Percentiles rank a stretch among this genome's conserved stretches.
Evolutionary conservation across 306 rosid genomes (phyloP).

Genomic region (Vicia villosa): DNA sequence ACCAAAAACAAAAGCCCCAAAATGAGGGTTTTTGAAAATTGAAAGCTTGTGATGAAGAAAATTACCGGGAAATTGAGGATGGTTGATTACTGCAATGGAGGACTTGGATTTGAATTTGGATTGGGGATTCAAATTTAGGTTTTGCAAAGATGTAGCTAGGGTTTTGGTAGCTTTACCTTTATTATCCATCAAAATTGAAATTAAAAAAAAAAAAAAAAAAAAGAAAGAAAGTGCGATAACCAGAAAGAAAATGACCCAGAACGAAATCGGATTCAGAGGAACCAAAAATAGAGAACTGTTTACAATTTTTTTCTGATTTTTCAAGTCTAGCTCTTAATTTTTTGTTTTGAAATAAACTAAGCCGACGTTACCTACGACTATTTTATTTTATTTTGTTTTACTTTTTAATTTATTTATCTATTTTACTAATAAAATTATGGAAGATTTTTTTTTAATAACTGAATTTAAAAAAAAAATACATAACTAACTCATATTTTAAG

Average conservation of each 20-base stretch:
- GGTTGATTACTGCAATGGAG: constrained; percentile 9
- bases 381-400: no score
- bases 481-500: no score
- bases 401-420: no score
- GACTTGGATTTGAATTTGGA: constrained; percentile 45
- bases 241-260: constrained; percentile 1
- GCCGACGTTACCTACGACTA: background rate
- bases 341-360: background rate
- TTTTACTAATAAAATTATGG: no score
- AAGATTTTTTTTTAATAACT: no score
- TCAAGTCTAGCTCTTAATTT: background rate
- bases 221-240: background rate
- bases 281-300: background rate
- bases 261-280: background rate
- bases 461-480: no score
- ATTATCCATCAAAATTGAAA: constrained; percentile 67
- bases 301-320: no score
- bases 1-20: constrained; percentile 6
- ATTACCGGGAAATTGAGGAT: constrained; percentile 47
- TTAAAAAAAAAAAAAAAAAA: no score
- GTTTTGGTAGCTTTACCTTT: constrained; percentile 44
- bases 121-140: constrained; percentile 57
- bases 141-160: constrained; percentile 47
- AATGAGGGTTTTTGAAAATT: background rate
- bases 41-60: constrained; percentile 5